Evolutionary conservation across 148 eudicot genomes (phyloP).

Genomic region (Dianthus caryophyllus): DNA sequence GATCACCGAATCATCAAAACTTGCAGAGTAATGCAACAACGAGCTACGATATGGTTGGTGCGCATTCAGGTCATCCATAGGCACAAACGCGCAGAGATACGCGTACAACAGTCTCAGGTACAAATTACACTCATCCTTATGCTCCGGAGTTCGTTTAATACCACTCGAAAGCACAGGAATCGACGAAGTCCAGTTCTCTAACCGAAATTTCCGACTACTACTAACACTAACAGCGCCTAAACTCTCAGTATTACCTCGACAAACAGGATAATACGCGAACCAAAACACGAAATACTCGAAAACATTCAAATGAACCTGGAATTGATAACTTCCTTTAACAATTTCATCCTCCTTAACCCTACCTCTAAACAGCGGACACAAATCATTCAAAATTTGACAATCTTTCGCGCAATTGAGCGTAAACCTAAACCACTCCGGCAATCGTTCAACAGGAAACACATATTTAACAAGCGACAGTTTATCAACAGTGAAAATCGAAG

Average conservation of each 20-base stretch:
- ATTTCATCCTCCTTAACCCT: slow-evolving; percentile 46
- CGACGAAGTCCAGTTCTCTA: slow-evolving; percentile 83
- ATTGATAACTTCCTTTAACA: slow-evolving; percentile 30
- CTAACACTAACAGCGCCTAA: slow-evolving; percentile 29
- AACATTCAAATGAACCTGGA: slow-evolving; percentile 74
- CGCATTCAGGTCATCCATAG: slow-evolving; percentile 42
- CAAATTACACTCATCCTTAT: slow-evolving; percentile 48
- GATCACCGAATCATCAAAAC: slow-evolving; percentile 41
- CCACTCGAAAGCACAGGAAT: slow-evolving; percentile 54
- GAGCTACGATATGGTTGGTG: slow-evolving; percentile 72
- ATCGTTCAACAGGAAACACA: slow-evolving; percentile 68
- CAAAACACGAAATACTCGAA: slow-evolving; percentile 88
- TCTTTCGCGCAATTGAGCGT: slow-evolving; percentile 49
- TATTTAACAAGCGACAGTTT: slow-evolving; percentile 61
- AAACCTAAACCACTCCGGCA: slow-evolving; percentile 83
- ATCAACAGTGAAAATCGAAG: slow-evolving; percentile 64
- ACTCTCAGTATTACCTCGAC: slow-evolving; percentile 53
- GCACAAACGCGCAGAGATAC: slow-evolving; percentile 65
- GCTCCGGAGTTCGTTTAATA: slow-evolving; percentile 43
- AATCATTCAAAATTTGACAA: slow-evolving; percentile 41
- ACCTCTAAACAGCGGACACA: slow-evolving; percentile 62
- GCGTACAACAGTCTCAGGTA: slow-evolving; percentile 62
- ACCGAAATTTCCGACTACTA: slow-evolving; percentile 46
- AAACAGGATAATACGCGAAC: slow-evolving; percentile 96
- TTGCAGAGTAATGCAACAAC: slow-evolving; percentile 58